phyloP scores from a whole-genome alignment of 2,329 filamentous ascomycete genomes.

The Furcasterigmium furcatum region DNA sequence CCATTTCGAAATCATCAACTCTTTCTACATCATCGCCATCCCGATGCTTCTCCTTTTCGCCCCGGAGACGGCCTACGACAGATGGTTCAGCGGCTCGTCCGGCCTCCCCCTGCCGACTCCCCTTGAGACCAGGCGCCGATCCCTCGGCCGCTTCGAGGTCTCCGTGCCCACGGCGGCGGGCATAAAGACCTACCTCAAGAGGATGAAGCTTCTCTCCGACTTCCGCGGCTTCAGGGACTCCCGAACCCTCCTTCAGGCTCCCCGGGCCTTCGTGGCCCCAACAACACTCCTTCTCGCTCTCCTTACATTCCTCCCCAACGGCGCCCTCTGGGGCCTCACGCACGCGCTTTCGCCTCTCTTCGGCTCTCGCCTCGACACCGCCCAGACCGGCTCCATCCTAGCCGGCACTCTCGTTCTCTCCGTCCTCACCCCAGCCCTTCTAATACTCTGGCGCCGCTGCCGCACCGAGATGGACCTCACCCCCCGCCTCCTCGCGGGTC shows the following conservation, averaged over 20 bases:
- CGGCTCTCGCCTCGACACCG: slow-evolving; percentile 31
- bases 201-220: slow-evolving; percentile 30
- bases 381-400: slow-evolving; percentile 40
- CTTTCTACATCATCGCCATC: slow-evolving; percentile 43
- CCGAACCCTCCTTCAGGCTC: slow-evolving; percentile 35
- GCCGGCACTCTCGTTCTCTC: slow-evolving; percentile 39
- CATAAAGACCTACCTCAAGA: slow-evolving; percentile 30
- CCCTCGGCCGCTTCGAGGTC: slow-evolving; percentile 6
- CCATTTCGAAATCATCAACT: slow-evolving; percentile 49
- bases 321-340: slow-evolving; percentile 43
- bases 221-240: slow-evolving; percentile 27
- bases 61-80: slow-evolving; percentile 51
- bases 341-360: slow-evolving; percentile 45
- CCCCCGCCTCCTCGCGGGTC: slow-evolving; percentile 24
- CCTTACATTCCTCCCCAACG: slow-evolving; percentile 40
- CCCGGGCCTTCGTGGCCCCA: slow-evolving; percentile 45
- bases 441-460: slow-evolving; percentile 22
- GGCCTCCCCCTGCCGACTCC: slow-evolving; percentile 10
- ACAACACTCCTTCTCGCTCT: slow-evolving; percentile 43
- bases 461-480: slow-evolving; percentile 10
- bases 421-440: slow-evolving; percentile 26
- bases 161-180: slow-evolving; percentile 25
- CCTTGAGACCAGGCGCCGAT: slow-evolving; percentile 9
- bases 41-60: slow-evolving; percentile 43
- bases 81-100: slow-evolving; percentile 22